Conservation (phyloP, 441 rosid genomes). For the Croton setiger region DNA sequence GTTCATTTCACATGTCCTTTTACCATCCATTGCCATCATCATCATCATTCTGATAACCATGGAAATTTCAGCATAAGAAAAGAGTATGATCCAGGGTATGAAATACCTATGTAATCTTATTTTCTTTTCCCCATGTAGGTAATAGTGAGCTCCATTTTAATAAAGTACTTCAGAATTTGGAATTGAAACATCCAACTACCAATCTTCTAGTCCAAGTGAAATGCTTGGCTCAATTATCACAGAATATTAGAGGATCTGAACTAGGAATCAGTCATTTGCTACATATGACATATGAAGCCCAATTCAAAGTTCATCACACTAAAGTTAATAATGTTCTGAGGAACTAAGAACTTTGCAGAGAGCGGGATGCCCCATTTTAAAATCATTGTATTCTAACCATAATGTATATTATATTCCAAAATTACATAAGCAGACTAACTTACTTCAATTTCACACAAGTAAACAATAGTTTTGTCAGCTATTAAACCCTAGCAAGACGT, state of each 20-base stretch:
- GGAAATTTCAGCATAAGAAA: neutral
- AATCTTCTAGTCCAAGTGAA: neutral
- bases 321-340: neutral
- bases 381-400: neutral
- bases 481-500: neutral
- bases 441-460: neutral
- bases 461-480: neutral
- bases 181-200: neutral
- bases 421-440: neutral
- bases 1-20: neutral
- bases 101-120: neutral
- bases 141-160: neutral
- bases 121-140: neutral
- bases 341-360: neutral
- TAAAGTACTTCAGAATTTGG: neutral
- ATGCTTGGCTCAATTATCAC: neutral
- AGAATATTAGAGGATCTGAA: neutral
- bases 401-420: neutral
- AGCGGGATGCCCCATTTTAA: neutral
- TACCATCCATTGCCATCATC: neutral
- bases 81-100: too few species aligned
- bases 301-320: neutral
- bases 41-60: neutral
- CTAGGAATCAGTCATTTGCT: neutral
- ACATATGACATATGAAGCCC: neutral